Percentiles rank a stretch among this genome's conserved stretches.
phyloP scores from a whole-genome alignment of 2,329 filamentous ascomycete genomes.

The Botrytis medusae region DNA sequence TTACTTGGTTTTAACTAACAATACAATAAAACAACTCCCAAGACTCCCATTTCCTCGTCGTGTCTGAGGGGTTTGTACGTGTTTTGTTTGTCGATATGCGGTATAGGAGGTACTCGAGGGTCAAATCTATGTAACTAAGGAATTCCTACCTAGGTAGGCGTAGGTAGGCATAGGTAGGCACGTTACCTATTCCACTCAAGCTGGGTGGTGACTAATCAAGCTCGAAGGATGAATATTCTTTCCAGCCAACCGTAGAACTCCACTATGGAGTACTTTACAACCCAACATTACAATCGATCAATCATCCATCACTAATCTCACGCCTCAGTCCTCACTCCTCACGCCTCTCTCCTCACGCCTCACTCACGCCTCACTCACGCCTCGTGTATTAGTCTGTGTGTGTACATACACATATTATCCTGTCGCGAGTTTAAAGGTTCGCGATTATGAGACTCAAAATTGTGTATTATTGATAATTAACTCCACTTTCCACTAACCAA shows the following conservation, averaged over 20 bases:
- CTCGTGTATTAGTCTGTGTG: slow-evolving; percentile 8
- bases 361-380: neutral
- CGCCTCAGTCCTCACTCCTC: neutral
- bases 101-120: neutral
- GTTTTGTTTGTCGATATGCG: too few relatives aligned
- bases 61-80: too few relatives aligned
- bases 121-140: neutral
- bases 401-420: neutral
- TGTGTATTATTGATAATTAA: neutral
- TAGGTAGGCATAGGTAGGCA: too few relatives aligned
- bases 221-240: neutral
- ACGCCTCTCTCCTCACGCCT: neutral
- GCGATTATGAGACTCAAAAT: neutral
- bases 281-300: neutral
- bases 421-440: slow-evolving; percentile 9
- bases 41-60: neutral
- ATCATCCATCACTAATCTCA: slow-evolving; percentile 12
- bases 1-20: neutral
- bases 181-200: neutral
- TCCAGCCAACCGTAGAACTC: neutral
- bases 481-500: neutral
- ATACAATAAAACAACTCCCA: neutral
- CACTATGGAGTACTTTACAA: neutral
- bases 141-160: neutral
- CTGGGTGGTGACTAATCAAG: neutral